These are phyloP conservation scores for Fraxinus americana DNA, from an alignment of 257 asterid genomes.

Conservation along the genomic window DNA sequence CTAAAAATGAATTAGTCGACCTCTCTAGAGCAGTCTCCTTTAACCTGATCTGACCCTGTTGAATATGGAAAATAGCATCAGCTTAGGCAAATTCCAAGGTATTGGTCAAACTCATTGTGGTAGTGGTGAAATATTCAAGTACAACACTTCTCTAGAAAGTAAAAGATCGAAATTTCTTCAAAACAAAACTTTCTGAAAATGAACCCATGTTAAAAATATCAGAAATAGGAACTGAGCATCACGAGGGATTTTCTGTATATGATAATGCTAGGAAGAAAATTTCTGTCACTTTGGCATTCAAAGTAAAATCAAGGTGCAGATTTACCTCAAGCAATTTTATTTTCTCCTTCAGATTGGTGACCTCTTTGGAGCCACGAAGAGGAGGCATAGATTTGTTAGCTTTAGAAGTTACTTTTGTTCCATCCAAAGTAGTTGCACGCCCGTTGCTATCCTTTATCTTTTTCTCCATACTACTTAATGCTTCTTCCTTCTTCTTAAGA, in stretches of 20 bases:
- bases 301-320: conserved; percentile 16
- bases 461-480: conserved; percentile 60
- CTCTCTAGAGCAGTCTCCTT: conserved; percentile 73
- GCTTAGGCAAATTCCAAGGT: conserved; percentile 4
- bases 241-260: background rate
- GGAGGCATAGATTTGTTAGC: conserved; percentile 28
- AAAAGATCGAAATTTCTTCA: background rate
- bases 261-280: background rate
- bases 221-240: background rate
- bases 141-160: background rate
- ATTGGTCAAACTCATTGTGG: conserved; percentile 3
- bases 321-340: conserved; percentile 84
- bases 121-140: background rate
- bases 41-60: conserved; percentile 65
- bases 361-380: conserved; percentile 53
- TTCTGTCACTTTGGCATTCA: background rate
- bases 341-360: conserved; percentile 66
- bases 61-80: conserved; percentile 13
- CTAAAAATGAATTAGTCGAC: conserved; percentile 61
- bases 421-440: conserved; percentile 35
- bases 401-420: conserved; percentile 35
- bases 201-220: background rate
- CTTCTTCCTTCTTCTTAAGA: conserved; percentile 64
- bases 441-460: conserved; percentile 51
- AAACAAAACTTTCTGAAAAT: background rate